Conservation (phyloP, 495 filamentous ascomycete species). For the Astrocystis sublimbata region DNA sequence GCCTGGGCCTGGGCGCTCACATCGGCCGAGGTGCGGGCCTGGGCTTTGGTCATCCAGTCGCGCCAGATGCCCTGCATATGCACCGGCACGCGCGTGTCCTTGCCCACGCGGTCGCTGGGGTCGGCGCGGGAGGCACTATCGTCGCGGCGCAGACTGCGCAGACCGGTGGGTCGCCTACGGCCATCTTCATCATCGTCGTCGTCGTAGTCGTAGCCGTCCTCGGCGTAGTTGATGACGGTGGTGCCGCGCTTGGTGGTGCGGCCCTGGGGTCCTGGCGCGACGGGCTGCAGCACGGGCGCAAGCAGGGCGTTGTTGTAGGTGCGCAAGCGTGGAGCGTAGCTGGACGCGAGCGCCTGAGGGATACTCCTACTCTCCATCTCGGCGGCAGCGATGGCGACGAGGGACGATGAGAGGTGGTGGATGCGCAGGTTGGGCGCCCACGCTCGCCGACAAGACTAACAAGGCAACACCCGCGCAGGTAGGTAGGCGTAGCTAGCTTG, state of each 20-base stretch:
- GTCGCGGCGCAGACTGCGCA: slow-evolving; percentile 79
- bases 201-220: slow-evolving; percentile 92
- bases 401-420: neutral
- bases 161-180: slow-evolving; percentile 76
- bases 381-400: neutral
- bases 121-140: slow-evolving; percentile 62
- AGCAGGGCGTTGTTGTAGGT: slow-evolving; percentile 91
- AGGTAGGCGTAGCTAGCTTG: neutral
- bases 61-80: slow-evolving; percentile 87
- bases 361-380: slow-evolving; percentile 46
- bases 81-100: slow-evolving; percentile 77
- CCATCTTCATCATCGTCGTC: slow-evolving; percentile 85
- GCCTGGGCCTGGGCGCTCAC: slow-evolving; percentile 81
- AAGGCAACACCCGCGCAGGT: neutral
- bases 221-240: slow-evolving; percentile 94
- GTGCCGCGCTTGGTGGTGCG: slow-evolving; percentile 96
- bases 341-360: slow-evolving; percentile 85
- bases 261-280: slow-evolving; percentile 64
- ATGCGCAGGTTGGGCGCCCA: neutral
- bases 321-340: slow-evolving; percentile 88
- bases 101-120: slow-evolving; percentile 73
- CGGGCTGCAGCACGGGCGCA: slow-evolving; percentile 76
- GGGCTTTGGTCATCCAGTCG: slow-evolving; percentile 89
- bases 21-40: slow-evolving; percentile 63
- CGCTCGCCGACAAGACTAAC: neutral